These are phyloP conservation scores for Eremothecium sinecaudum DNA, from an alignment of 1,139 yeast species.

Conservation along the genomic window DNA sequence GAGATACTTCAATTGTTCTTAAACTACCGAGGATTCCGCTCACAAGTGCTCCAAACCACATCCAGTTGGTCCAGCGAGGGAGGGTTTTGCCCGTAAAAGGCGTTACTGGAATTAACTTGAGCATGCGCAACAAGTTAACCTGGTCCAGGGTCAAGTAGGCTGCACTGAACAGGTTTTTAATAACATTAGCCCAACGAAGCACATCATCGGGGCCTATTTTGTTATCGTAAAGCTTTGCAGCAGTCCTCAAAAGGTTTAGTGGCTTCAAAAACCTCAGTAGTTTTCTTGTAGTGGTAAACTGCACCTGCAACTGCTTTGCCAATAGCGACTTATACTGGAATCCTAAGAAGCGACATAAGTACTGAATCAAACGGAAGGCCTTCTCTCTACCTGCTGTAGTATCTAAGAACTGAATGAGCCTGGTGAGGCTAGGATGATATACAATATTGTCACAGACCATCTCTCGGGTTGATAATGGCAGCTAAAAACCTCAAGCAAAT, in stretches of 20 bases:
- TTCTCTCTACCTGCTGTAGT: constrained; percentile 72
- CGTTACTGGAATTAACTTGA: constrained; percentile 29
- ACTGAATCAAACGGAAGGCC: constrained; percentile 69
- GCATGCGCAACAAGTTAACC: constrained; percentile 54
- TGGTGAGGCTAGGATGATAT: constrained; percentile 66
- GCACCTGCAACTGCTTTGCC: constrained; percentile 48
- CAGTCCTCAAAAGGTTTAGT: constrained; percentile 59
- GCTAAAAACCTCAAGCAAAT: constrained; percentile 1
- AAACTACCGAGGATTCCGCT: constrained; percentile 50
- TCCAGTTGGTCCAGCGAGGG: constrained; percentile 43
- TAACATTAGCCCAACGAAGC: constrained; percentile 41
- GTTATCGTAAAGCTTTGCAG: constrained; percentile 60
- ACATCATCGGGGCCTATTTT: constrained; percentile 57
- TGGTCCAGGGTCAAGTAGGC: constrained; percentile 71
- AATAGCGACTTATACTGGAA: constrained; percentile 49
- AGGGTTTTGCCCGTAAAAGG: constrained; percentile 31
- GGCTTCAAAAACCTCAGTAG: constrained; percentile 82
- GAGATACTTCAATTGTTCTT: constrained; percentile 37
- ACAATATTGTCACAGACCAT: constrained; percentile 62
- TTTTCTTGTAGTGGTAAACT: constrained; percentile 56
- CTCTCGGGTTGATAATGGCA: too few relatives aligned
- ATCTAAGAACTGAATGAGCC: constrained; percentile 56
- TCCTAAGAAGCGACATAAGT: constrained; percentile 64
- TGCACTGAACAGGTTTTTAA: constrained; percentile 65
- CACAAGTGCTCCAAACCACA: constrained; percentile 69